Evolutionary conservation across 2,329 filamentous ascomycete species (phyloP).

Genomic region (Venturia asperata): DNA sequence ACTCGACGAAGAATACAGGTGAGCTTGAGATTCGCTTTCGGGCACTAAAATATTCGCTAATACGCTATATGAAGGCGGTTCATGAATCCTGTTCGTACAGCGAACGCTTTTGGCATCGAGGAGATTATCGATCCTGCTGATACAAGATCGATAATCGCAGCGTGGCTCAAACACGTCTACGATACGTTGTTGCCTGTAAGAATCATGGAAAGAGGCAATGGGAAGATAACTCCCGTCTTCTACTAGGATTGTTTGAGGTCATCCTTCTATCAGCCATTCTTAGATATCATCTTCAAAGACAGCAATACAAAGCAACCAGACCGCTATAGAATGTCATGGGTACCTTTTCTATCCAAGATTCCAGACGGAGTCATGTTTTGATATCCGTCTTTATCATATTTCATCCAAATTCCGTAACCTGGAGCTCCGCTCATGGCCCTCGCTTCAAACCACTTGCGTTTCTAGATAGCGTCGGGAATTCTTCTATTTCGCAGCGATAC

Average conservation of each 20-base stretch:
- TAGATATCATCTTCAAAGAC: background rate
- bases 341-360: too few relatives aligned
- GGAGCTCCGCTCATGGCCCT: too few relatives aligned
- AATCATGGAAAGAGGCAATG: slow-evolving; percentile 37
- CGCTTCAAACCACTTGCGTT: too few relatives aligned
- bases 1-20: slow-evolving; percentile 52
- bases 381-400: too few relatives aligned
- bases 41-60: background rate
- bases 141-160: slow-evolving; percentile 48
- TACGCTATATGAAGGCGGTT: slow-evolving; percentile 32
- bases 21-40: background rate
- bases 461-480: too few relatives aligned
- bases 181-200: slow-evolving; percentile 45
- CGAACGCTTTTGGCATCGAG: slow-evolving; percentile 57
- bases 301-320: background rate
- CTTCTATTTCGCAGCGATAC: too few relatives aligned
- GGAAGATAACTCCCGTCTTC: slow-evolving; percentile 32
- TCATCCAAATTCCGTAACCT: too few relatives aligned
- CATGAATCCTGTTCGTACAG: slow-evolving; percentile 59
- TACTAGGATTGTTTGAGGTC: slow-evolving; percentile 20
- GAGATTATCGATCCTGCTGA: slow-evolving; percentile 58
- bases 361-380: too few relatives aligned
- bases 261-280: background rate
- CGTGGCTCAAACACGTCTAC: slow-evolving; percentile 52
- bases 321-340: too few relatives aligned